These are phyloP conservation scores for Hyaloscypha finlandica DNA, from an alignment of 495 filamentous ascomycete species.

Conservation along the genomic window DNA sequence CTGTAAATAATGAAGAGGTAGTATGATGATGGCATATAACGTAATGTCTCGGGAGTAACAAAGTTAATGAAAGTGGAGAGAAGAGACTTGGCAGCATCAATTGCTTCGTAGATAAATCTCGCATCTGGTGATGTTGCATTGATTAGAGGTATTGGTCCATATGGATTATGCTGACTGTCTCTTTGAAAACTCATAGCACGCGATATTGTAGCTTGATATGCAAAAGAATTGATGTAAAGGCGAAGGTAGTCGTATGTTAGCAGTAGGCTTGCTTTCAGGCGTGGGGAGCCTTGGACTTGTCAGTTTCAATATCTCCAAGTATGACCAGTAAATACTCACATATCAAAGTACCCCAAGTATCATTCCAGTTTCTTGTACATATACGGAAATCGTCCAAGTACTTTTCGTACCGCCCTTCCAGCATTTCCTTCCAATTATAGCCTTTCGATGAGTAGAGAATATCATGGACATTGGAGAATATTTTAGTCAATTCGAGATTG, in stretches of 20 bases:
- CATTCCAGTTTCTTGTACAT: constrained; percentile 63
- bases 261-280: constrained; percentile 57
- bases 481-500: constrained; percentile 62
- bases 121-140: constrained; percentile 57
- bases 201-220: constrained; percentile 67
- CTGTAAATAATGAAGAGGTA: constrained; percentile 52
- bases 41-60: constrained; percentile 55
- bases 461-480: constrained; percentile 69
- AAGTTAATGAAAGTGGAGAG: constrained; percentile 56
- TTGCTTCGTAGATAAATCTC: constrained; percentile 61
- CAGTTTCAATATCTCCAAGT: not conserved
- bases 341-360: constrained; percentile 59
- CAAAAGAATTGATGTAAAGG: constrained; percentile 67
- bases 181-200: constrained; percentile 52
- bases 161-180: constrained; percentile 47
- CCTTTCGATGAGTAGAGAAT: constrained; percentile 66
- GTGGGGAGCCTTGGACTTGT: constrained; percentile 47
- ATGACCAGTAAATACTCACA: constrained; percentile 40
- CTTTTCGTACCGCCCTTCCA: constrained; percentile 64
- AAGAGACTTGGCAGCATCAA: constrained; percentile 62
- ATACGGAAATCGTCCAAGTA: constrained; percentile 60
- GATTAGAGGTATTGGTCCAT: constrained; percentile 29
- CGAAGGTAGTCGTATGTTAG: constrained; percentile 66
- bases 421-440: constrained; percentile 63
- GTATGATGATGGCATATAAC: constrained; percentile 61